phyloP scores from a whole-genome alignment of 371 early-diverging fungal species.

The Mucor velutinosus region DNA sequence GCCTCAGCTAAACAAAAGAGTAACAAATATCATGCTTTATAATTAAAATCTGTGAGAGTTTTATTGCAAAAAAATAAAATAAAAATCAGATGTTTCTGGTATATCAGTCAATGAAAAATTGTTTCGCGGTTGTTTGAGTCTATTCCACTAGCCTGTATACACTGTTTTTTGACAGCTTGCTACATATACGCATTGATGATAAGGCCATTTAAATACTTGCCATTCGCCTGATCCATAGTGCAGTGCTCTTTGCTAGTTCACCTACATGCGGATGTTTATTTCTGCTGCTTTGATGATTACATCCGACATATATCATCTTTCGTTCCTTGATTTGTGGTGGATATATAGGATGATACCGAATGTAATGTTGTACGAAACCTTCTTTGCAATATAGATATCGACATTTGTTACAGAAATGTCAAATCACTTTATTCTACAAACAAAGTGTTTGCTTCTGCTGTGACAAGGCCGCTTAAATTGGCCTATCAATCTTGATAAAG shows the following conservation, averaged over 20 bases:
- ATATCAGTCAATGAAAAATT: not conserved
- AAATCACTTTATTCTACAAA: not conserved
- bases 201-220: too few species aligned
- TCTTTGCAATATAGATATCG: not conserved
- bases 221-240: too few species aligned
- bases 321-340: not conserved
- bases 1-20: not conserved
- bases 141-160: not conserved
- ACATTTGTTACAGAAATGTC: not conserved
- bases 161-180: not conserved
- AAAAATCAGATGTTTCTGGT: slow-evolving; percentile 12
- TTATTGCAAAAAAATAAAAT: not conserved
- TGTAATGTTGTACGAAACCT: not conserved
- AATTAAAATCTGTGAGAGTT: not conserved
- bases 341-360: not conserved
- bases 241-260: not conserved
- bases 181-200: not conserved
- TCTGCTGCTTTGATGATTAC: too few species aligned
- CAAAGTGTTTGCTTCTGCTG: not conserved
- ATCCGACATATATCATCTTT: not conserved
- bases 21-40: not conserved
- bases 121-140: slow-evolving; percentile 5
- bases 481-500: not conserved
- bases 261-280: too few species aligned
- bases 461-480: not conserved